Evolutionary conservation across 192 early-diverging fungal genomes (phyloP).

Genomic region (Geranomyces michiganensis): DNA sequence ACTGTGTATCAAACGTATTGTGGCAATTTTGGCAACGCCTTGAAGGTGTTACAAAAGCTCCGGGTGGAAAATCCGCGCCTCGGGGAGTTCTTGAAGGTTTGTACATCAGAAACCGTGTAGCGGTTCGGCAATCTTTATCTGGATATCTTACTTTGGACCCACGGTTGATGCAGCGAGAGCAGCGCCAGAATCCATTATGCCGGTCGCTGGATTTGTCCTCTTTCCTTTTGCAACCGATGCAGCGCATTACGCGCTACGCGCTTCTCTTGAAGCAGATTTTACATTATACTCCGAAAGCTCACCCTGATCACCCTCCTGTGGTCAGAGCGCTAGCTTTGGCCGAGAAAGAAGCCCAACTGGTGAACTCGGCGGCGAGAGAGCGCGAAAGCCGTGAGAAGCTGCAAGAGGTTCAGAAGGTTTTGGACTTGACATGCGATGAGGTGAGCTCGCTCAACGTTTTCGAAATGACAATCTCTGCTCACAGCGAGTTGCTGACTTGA

Average conservation of each 20-base stretch:
- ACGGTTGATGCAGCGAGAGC: conserved; percentile 44
- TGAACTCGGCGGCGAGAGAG: conserved; percentile 53
- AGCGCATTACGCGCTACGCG: conserved; percentile 61
- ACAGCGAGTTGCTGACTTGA: no score
- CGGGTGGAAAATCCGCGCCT: conserved; percentile 55
- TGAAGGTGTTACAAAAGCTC: conserved; percentile 61
- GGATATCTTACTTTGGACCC: conserved; percentile 12
- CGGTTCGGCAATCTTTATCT: not conserved
- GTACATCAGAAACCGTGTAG: not conserved
- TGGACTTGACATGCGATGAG: conserved; percentile 57
- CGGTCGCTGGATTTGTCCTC: conserved; percentile 75
- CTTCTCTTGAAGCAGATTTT: conserved; percentile 59
- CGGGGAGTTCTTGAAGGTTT: conserved; percentile 68
- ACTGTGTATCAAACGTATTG: conserved; percentile 69
- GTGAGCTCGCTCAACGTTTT: not conserved
- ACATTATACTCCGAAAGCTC: conserved; percentile 56
- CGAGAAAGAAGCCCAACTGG: conserved; percentile 46
- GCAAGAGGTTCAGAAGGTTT: conserved; percentile 48
- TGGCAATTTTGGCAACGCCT: conserved; percentile 64
- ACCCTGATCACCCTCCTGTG: conserved; percentile 52
- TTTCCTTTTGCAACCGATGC: conserved; percentile 68
- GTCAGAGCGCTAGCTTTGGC: conserved; percentile 45
- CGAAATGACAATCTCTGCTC: no score
- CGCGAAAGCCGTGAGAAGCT: conserved; percentile 56
- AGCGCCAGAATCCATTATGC: conserved; percentile 62